These are phyloP conservation scores for Triticum turgidum DNA, from an alignment of 176 grass and related monocot species.

Conservation along the genomic window DNA sequence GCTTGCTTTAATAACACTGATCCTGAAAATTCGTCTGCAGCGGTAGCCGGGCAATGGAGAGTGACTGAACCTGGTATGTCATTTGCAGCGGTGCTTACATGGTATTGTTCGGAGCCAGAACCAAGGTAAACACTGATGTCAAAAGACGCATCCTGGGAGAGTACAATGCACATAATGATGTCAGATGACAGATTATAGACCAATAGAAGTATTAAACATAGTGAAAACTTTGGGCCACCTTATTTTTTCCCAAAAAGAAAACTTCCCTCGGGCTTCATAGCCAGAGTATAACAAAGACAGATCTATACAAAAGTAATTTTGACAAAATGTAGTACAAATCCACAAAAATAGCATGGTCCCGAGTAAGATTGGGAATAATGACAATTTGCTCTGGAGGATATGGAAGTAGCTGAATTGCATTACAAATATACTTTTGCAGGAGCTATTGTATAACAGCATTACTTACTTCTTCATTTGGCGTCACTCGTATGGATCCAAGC, in stretches of 20 bases:
- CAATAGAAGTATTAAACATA: background rate
- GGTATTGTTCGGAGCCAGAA: background rate
- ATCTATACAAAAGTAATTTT: background rate
- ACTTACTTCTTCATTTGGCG: slow-evolving; percentile 24
- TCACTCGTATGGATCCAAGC: slow-evolving; percentile 8
- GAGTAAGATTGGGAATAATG: background rate
- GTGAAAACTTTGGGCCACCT: background rate
- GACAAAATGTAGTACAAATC: background rate
- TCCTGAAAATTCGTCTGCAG: slow-evolving; percentile 24
- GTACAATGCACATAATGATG: background rate
- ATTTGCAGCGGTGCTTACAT: background rate
- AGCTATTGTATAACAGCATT: background rate
- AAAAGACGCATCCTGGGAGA: slow-evolving; percentile 38
- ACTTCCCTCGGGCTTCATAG: background rate
- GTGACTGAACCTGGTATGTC: slow-evolving; percentile 19
- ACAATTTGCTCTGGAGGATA: background rate
- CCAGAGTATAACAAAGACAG: background rate
- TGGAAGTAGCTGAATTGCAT: background rate
- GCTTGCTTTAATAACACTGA: slow-evolving; percentile 17
- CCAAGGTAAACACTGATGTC: slow-evolving; percentile 17
- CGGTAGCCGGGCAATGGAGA: background rate
- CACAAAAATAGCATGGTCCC: background rate
- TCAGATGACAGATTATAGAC: background rate
- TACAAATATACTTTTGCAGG: background rate
- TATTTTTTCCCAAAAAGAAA: background rate